Evolutionary conservation across 371 early-diverging fungal genomes (phyloP).

Genomic region (Mortierella sp.): DNA sequence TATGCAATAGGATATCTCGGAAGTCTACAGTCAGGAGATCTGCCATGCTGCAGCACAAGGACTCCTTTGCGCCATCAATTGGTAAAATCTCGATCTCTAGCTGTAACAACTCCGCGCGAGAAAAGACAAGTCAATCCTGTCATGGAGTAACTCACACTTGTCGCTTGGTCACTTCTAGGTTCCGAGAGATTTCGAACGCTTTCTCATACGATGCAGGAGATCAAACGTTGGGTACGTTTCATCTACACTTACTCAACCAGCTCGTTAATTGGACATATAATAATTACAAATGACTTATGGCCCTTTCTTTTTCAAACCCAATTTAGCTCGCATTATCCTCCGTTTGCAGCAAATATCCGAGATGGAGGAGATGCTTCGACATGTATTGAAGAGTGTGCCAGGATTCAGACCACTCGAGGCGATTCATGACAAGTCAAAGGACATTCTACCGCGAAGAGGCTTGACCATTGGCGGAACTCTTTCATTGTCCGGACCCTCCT

Average conservation of each 20-base stretch:
- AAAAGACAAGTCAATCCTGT: no score
- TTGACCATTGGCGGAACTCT: neutral
- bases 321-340: constrained; percentile 48
- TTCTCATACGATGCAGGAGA: constrained; percentile 66
- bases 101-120: neutral
- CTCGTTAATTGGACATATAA: no score
- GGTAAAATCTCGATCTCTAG: constrained; percentile 53
- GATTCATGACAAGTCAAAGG: constrained; percentile 26
- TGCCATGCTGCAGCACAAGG: constrained; percentile 62
- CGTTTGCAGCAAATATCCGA: constrained; percentile 56
- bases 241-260: neutral
- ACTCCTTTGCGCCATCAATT: constrained; percentile 71
- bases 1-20: constrained; percentile 32
- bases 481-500: constrained; percentile 15
- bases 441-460: constrained; percentile 13
- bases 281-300: neutral
- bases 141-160: no score
- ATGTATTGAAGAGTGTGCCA: constrained; percentile 56
- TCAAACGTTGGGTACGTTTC: constrained; percentile 46
- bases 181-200: constrained; percentile 79
- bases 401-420: constrained; percentile 63
- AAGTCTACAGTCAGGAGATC: constrained; percentile 38
- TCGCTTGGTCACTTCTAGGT: constrained; percentile 60
- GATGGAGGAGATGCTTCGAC: constrained; percentile 62
- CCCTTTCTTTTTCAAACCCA: neutral